Percentiles rank a stretch among this genome's conserved stretches.
phyloP scores from a whole-genome alignment of 441 rosid genomes.

The Populus hybrid region DNA sequence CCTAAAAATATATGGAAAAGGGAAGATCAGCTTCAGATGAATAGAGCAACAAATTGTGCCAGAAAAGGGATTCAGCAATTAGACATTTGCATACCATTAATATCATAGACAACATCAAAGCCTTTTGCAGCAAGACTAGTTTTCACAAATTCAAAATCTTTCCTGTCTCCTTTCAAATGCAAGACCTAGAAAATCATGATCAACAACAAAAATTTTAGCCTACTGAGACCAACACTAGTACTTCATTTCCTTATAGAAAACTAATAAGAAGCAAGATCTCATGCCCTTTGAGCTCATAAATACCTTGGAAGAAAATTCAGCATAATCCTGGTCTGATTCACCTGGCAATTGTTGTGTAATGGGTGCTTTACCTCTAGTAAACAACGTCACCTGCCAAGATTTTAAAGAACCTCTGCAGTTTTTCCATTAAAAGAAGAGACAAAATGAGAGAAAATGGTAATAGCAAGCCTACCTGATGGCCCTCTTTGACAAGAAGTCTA shows the following conservation, averaged over 20 bases:
- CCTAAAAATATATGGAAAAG: conserved; percentile 40
- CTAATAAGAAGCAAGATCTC: background rate
- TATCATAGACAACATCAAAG: conserved; percentile 88
- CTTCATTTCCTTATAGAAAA: conserved; percentile 1
- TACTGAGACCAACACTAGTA: background rate
- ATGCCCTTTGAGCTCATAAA: conserved; percentile 10
- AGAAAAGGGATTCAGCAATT: conserved; percentile 4
- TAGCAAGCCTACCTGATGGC: conserved; percentile 58
- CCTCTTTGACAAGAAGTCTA: conserved; percentile 81
- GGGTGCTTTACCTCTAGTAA: conserved; percentile 90
- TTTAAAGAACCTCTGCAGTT: background rate
- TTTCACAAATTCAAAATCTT: conserved; percentile 84
- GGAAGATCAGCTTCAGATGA: background rate
- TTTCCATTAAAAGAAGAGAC: no score
- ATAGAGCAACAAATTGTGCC: background rate
- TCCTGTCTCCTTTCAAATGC: conserved; percentile 93
- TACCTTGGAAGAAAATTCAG: conserved; percentile 90
- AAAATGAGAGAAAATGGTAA: background rate
- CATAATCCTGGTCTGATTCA: conserved; percentile 77
- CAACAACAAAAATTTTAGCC: background rate
- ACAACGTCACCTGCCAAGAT: conserved; percentile 75
- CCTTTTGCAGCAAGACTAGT: conserved; percentile 94
- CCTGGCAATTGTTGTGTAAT: conserved; percentile 79
- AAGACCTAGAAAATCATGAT: conserved; percentile 48
- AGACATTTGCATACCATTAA: conserved; percentile 53